phyloP scores from a whole-genome alignment of 768 basidiomycete species.

The Galerina sulciceps region DNA sequence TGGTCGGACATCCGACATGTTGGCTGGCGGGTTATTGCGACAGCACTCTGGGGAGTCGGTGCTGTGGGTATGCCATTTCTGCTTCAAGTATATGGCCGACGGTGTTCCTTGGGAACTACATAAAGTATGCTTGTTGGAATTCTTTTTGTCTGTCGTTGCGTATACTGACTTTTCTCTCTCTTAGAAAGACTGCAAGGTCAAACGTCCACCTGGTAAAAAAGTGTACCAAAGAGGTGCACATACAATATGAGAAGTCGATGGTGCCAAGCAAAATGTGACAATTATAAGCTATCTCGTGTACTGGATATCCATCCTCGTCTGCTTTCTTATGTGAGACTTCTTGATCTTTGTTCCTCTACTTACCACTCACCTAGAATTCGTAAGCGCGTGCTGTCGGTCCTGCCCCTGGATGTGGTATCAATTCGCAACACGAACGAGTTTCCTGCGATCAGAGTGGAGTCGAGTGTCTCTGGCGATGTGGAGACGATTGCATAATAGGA shows the following conservation, averaged over 20 bases:
- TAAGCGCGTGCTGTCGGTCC: constrained; percentile 62
- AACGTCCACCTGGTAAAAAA: constrained; percentile 83
- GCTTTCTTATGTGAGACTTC: constrained; percentile 71
- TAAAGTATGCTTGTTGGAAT: constrained; percentile 49
- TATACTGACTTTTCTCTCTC: background rate
- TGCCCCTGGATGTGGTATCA: constrained; percentile 56
- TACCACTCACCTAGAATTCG: background rate
- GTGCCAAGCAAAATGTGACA: constrained; percentile 85
- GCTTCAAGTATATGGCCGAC: constrained; percentile 96
- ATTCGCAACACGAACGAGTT: constrained; percentile 49
- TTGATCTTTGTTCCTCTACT: no score
- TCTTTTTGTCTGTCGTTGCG: background rate
- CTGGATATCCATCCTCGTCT: constrained; percentile 84
- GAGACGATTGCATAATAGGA: constrained; percentile 31
- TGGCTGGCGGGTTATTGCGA: constrained; percentile 65
- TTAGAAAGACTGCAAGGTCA: constrained; percentile 69
- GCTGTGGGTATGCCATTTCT: constrained; percentile 88
- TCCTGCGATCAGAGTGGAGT: constrained; percentile 42
- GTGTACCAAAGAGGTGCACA: constrained; percentile 91
- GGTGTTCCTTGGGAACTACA: constrained; percentile 68
- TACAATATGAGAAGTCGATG: constrained; percentile 96
- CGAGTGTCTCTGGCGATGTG: constrained; percentile 24
- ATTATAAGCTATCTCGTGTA: constrained; percentile 94
- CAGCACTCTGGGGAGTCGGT: constrained; percentile 51
- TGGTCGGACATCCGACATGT: constrained; percentile 73